These are phyloP conservation scores for Macrophomina tecta DNA, from an alignment of 2,329 filamentous ascomycete species.

Conservation along the genomic window DNA sequence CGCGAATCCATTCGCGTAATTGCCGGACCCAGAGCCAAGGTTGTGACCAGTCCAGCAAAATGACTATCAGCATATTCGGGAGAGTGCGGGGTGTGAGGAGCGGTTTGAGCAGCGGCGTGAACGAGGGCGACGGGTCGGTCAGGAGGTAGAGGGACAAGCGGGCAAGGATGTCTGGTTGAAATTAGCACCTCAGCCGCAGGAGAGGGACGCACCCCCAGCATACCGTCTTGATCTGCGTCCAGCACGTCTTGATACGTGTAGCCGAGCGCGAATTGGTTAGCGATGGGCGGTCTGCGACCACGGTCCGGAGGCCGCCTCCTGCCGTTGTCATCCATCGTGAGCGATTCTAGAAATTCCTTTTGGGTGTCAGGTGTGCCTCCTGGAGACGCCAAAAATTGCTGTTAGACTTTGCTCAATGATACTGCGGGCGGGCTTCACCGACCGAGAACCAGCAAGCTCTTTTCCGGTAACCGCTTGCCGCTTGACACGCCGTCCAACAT, in stretches of 20 bases:
- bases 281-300: slow-evolving; percentile 71
- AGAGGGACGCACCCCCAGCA: background rate
- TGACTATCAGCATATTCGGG: slow-evolving; percentile 82
- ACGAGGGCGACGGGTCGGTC: slow-evolving; percentile 81
- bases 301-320: slow-evolving; percentile 60
- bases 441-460: slow-evolving; percentile 88
- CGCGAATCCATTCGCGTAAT: slow-evolving; percentile 85
- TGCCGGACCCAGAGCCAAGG: slow-evolving; percentile 93
- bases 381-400: slow-evolving; percentile 42
- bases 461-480: slow-evolving; percentile 87
- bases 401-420: slow-evolving; percentile 27
- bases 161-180: slow-evolving; percentile 77
- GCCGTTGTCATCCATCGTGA: slow-evolving; percentile 47
- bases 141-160: slow-evolving; percentile 89
- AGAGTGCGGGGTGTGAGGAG: slow-evolving; percentile 84
- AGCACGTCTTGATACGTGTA: slow-evolving; percentile 96
- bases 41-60: slow-evolving; percentile 94
- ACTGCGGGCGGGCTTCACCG: slow-evolving; percentile 34
- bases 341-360: slow-evolving; percentile 74
- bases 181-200: slow-evolving; percentile 29
- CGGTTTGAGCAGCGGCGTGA: slow-evolving; percentile 81
- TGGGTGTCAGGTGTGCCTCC: slow-evolving; percentile 84
- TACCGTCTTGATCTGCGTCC: slow-evolving; percentile 91
- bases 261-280: slow-evolving; percentile 89
- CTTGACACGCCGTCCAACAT: slow-evolving; percentile 91